Evolutionary conservation across 1,284 basidiomycete species (phyloP).

Genomic region (Trichosporon ovoides): DNA sequence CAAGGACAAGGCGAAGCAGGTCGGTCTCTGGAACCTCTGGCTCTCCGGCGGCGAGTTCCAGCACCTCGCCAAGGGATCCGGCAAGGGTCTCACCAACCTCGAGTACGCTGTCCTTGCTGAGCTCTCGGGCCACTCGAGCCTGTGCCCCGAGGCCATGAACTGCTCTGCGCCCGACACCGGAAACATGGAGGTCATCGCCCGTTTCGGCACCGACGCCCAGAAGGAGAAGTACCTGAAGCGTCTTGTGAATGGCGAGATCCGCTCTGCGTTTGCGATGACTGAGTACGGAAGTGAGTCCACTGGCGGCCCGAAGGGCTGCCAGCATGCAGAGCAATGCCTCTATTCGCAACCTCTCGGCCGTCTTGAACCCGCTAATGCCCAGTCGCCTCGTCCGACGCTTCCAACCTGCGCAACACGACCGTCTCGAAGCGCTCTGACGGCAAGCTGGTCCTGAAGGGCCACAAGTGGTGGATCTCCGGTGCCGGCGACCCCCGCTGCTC

Average conservation of each 20-base stretch:
- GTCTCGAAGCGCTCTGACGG: conserved; percentile 64
- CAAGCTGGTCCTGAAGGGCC: conserved; percentile 88
- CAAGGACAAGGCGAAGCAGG: conserved; percentile 78
- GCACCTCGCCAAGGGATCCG: conserved; percentile 55
- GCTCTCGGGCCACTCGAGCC: conserved; percentile 75
- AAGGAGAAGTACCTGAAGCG: conserved; percentile 86
- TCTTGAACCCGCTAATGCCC: background rate
- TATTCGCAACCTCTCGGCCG: too few relatives aligned
- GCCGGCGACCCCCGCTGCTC: conserved; percentile 88
- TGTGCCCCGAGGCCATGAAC: conserved; percentile 81
- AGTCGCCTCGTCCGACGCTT: conserved; percentile 95
- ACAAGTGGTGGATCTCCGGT: conserved; percentile 99
- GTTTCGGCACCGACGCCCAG: conserved; percentile 83
- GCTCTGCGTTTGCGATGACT: conserved; percentile 92
- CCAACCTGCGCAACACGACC: conserved; percentile 88
- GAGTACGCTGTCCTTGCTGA: conserved; percentile 97
- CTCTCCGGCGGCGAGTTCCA: conserved; percentile 90
- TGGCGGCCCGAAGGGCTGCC: too few relatives aligned
- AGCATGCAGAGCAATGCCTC: too few relatives aligned
- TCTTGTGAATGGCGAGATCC: conserved; percentile 83
- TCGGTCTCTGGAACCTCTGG: conserved; percentile 96
- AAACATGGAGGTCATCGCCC: conserved; percentile 96
- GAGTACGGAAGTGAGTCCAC: conserved; percentile 70
- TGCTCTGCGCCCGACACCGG: conserved; percentile 94
- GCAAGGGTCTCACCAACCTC: conserved; percentile 84